These are phyloP conservation scores for Saturnispora halmiae DNA, from an alignment of 805 yeast species.

Conservation along the genomic window DNA sequence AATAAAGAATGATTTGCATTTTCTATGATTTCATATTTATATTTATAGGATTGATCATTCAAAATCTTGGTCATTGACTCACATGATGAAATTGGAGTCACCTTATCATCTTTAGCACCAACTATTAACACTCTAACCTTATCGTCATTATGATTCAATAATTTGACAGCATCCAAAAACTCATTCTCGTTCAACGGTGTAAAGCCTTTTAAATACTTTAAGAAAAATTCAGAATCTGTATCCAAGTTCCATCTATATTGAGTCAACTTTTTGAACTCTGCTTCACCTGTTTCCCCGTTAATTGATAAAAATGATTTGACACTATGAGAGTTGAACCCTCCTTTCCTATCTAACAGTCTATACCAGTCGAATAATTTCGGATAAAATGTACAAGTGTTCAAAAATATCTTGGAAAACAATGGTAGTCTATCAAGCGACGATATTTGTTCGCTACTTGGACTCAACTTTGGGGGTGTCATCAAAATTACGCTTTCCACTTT, in stretches of 20 bases:
- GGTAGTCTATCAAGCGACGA: slow-evolving; percentile 15
- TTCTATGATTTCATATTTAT: slow-evolving; percentile 31
- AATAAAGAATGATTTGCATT: slow-evolving; percentile 60
- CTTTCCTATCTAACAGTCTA: slow-evolving; percentile 50
- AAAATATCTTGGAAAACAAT: slow-evolving; percentile 13
- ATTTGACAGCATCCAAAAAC: slow-evolving; percentile 32
- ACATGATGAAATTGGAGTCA: slow-evolving; percentile 39
- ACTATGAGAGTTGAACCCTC: slow-evolving; percentile 52
- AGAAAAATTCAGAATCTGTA: slow-evolving; percentile 43
- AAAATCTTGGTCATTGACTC: slow-evolving; percentile 1
- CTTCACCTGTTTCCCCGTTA: slow-evolving; percentile 12
- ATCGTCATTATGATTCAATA: slow-evolving; percentile 18
- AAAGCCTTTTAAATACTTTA: slow-evolving; percentile 46
- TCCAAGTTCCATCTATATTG: slow-evolving; percentile 70
- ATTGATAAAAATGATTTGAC: slow-evolving; percentile 45
- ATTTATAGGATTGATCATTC: slow-evolving; percentile 20
- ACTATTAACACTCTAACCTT: slow-evolving; percentile 38
- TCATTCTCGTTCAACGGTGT: slow-evolving; percentile 35
- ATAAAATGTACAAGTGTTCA: slow-evolving; percentile 30
- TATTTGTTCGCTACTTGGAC: background rate
- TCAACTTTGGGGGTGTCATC: slow-evolving; percentile 37
- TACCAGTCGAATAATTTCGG: slow-evolving; percentile 46
- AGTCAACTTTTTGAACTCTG: slow-evolving; percentile 34
- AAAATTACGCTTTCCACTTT: slow-evolving; percentile 41
- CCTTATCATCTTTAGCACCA: slow-evolving; percentile 51